phyloP scores from a whole-genome alignment of 1,284 basidiomycete genomes.

The Leccinum subfulvum region DNA sequence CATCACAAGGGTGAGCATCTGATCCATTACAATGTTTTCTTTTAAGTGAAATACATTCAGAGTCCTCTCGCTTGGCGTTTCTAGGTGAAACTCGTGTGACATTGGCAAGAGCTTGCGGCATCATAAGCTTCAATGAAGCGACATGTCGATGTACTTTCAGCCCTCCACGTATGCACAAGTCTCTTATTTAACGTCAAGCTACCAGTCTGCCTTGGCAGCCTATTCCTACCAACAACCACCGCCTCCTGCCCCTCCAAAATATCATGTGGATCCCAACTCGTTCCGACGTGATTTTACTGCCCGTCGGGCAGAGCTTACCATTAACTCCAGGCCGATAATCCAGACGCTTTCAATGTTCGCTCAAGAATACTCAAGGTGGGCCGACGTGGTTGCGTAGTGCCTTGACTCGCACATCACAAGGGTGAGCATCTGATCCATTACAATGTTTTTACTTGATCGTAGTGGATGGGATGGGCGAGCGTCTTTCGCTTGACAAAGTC shows the following conservation, averaged over 20 bases:
- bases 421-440: constrained; percentile 59
- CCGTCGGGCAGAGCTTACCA: constrained; percentile 81
- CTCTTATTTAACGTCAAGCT: constrained; percentile 37
- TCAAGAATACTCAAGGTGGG: constrained; percentile 79
- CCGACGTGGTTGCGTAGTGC: constrained; percentile 83
- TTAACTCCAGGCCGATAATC: constrained; percentile 96
- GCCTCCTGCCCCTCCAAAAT: constrained; percentile 47
- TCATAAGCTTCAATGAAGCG: constrained; percentile 36
- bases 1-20: constrained; percentile 79
- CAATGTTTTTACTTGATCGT: constrained; percentile 21
- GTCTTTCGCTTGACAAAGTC: constrained; percentile 25
- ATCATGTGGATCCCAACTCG: constrained; percentile 65
- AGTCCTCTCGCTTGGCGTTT: too few species aligned
- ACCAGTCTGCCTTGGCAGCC: constrained; percentile 42
- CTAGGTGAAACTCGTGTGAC: too few species aligned
- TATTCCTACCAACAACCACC: constrained; percentile 49
- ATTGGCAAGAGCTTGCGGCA: constrained; percentile 29
- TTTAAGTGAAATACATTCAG: too few species aligned
- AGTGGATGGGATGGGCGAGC: constrained; percentile 31
- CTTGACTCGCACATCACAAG: constrained; percentile 84
- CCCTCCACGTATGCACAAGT: constrained; percentile 41
- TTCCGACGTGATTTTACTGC: constrained; percentile 81
- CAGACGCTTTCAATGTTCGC: constrained; percentile 94
- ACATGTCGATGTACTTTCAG: constrained; percentile 53
- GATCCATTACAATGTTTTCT: constrained; percentile 20